phyloP scores from a whole-genome alignment of 169 alveolate species.

The Plasmodium vivax region DNA sequence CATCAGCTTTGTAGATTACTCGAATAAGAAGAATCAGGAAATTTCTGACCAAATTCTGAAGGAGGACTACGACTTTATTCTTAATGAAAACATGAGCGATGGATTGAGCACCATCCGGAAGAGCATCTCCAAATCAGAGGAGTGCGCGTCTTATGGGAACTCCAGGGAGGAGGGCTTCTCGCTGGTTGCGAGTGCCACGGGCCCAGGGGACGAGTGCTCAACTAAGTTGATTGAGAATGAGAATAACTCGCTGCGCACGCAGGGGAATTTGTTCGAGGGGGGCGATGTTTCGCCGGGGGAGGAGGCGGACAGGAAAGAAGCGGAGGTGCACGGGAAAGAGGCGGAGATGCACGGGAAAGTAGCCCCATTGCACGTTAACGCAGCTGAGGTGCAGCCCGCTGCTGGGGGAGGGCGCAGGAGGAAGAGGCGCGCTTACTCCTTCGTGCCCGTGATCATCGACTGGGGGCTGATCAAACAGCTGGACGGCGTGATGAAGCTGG shows the following conservation, averaged over 20 bases:
- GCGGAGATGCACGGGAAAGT: neutral
- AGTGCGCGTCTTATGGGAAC: slow-evolving; percentile 9
- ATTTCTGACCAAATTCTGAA: neutral
- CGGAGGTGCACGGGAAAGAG: neutral
- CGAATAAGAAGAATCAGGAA: neutral
- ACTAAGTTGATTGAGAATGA: neutral
- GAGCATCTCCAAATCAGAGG: slow-evolving; percentile 18
- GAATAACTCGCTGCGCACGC: neutral
- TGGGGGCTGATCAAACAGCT: slow-evolving; percentile 89
- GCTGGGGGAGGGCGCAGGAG: neutral
- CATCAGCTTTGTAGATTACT: slow-evolving; percentile 2
- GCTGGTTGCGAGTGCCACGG: neutral
- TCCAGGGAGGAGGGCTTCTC: neutral
- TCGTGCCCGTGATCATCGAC: slow-evolving; percentile 85
- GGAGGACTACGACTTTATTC: slow-evolving; percentile 17
- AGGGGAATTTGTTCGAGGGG: neutral
- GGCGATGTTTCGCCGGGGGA: neutral
- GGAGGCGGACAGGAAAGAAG: neutral
- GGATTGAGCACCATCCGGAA: neutral
- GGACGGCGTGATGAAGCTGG: slow-evolving; percentile 79
- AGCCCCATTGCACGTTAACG: neutral
- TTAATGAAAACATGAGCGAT: slow-evolving; percentile 38
- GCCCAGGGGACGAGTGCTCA: neutral
- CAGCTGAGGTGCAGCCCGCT: neutral
- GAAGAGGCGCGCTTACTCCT: neutral